These are phyloP conservation scores for Ceratobasidium theobromae DNA, from an alignment of 1,284 basidiomycete species.

Conservation along the genomic window DNA sequence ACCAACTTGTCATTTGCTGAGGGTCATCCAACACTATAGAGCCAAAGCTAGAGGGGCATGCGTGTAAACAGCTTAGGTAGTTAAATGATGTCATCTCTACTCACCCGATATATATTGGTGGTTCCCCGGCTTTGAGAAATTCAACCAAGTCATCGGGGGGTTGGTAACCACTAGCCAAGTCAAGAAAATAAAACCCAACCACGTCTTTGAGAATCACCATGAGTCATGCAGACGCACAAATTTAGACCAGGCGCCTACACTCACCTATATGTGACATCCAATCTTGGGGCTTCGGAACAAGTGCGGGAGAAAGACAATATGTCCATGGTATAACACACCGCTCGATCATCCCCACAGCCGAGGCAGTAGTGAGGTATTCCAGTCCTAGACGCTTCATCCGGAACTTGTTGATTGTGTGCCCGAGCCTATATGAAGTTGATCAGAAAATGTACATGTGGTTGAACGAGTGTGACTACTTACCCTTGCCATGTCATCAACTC, in stretches of 20 bases:
- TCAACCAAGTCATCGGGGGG: slow-evolving; percentile 51
- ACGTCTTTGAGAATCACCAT: slow-evolving; percentile 58
- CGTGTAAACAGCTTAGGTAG: background rate
- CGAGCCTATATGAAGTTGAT: slow-evolving; percentile 47
- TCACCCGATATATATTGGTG: slow-evolving; percentile 63
- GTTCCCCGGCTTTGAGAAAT: slow-evolving; percentile 53
- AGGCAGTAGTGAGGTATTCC: slow-evolving; percentile 49
- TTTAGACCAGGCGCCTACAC: no score
- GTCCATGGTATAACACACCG: slow-evolving; percentile 64
- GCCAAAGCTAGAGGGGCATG: slow-evolving; percentile 51
- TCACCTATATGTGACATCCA: slow-evolving; percentile 62
- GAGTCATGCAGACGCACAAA: no score
- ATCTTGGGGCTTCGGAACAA: slow-evolving; percentile 64
- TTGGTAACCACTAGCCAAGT: slow-evolving; percentile 51
- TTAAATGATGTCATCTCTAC: slow-evolving; percentile 21
- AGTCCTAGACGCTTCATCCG: slow-evolving; percentile 55
- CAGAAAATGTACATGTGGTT: background rate
- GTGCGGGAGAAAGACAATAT: slow-evolving; percentile 64
- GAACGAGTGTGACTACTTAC: slow-evolving; percentile 45
- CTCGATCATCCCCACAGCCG: slow-evolving; percentile 57
- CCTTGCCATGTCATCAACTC: slow-evolving; percentile 61
- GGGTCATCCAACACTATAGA: slow-evolving; percentile 65
- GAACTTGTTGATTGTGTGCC: slow-evolving; percentile 62
- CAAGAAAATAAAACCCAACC: slow-evolving; percentile 64
- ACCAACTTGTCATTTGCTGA: slow-evolving; percentile 52